Evolutionary conservation across 116 monocot species (phyloP).

Genomic region (Papilionanthe hybrid): DNA sequence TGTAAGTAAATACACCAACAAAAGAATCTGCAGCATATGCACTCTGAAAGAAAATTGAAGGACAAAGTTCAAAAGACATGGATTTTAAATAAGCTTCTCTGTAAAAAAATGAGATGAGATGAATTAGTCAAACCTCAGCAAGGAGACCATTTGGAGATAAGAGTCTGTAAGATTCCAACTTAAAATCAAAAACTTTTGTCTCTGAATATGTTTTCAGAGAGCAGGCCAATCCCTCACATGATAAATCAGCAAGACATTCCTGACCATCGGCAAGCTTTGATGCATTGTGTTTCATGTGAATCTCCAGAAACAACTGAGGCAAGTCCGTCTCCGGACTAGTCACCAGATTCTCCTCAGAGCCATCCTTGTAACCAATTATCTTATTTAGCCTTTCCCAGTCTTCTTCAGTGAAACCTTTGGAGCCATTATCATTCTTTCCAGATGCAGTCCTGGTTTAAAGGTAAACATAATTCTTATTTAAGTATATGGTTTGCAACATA

Average conservation of each 20-base stretch:
- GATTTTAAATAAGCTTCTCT: conserved; percentile 6
- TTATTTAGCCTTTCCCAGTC: conserved; percentile 84
- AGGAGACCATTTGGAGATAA: conserved; percentile 85
- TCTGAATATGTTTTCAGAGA: conserved; percentile 78
- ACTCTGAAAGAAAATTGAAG: conserved; percentile 50
- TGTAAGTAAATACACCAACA: conserved; percentile 75
- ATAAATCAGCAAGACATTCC: conserved; percentile 80
- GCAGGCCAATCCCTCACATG: conserved; percentile 85
- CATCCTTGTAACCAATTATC: conserved; percentile 94
- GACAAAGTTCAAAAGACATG: not conserved
- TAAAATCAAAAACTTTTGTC: conserved; percentile 71
- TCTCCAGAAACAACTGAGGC: conserved; percentile 70
- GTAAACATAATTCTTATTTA: not conserved
- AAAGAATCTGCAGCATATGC: conserved; percentile 77
- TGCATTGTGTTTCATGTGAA: conserved; percentile 95
- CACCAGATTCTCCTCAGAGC: conserved; percentile 39
- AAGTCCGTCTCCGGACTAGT: conserved; percentile 31
- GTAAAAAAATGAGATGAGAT: not conserved
- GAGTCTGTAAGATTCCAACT: conserved; percentile 88
- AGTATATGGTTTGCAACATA: not conserved
- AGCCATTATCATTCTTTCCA: conserved; percentile 51
- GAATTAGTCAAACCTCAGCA: conserved; percentile 63
- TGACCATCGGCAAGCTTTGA: conserved; percentile 53
- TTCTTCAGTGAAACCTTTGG: conserved; percentile 61
- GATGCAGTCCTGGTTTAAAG: conserved; percentile 49